Percentiles rank a stretch among this genome's conserved stretches.
Evolutionary conservation across 176 grass and related monocot species (phyloP).

Genomic region (Hordeum marinum): DNA sequence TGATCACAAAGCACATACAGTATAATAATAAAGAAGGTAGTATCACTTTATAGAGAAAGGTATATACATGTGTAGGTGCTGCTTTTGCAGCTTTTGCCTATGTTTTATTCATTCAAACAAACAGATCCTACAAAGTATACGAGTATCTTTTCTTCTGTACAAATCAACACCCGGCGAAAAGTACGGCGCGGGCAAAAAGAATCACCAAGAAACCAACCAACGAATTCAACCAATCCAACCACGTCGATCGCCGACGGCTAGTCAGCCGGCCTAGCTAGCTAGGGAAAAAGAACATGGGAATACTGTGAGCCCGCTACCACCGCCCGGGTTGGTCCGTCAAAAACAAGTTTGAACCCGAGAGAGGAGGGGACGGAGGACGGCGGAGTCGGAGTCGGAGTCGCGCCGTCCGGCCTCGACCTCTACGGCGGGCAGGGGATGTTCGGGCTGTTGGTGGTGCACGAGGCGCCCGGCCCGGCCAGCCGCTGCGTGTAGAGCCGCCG

Average conservation of each 20-base stretch:
- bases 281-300: neutral
- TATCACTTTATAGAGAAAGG: neutral
- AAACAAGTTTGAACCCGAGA: neutral
- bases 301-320: neutral
- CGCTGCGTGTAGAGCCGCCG: slow-evolving; percentile 40
- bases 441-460: slow-evolving; percentile 46
- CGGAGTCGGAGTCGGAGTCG: neutral
- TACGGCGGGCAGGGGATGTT: slow-evolving; percentile 39
- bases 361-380: neutral
- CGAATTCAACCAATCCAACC: neutral
- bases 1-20: neutral
- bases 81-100: neutral
- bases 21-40: too few species aligned
- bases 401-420: neutral
- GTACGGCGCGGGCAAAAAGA: neutral
- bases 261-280: neutral
- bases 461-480: slow-evolving; percentile 27
- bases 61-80: neutral
- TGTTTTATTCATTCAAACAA: neutral
- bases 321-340: neutral
- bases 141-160: neutral
- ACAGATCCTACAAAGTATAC: neutral
- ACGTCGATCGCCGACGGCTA: neutral
- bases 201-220: neutral
- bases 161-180: neutral